Evolutionary conservation across 2,329 filamentous ascomycete species (phyloP).

Genomic region (Colletotrichum chlorophyti): DNA sequence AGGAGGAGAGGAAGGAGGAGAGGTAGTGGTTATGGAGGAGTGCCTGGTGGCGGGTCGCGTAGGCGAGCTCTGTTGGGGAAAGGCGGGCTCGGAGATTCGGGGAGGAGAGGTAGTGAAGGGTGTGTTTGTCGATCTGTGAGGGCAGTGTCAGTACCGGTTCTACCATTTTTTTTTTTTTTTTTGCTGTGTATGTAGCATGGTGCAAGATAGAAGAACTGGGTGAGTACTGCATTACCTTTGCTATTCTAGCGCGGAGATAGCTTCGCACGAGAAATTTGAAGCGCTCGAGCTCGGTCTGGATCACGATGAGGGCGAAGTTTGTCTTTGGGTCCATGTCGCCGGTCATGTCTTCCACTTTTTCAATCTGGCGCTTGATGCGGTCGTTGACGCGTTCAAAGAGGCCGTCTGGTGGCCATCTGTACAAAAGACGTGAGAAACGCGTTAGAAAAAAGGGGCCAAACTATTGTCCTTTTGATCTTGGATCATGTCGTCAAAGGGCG

Average conservation of each 20-base stretch:
- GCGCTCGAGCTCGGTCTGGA: conserved; percentile 94
- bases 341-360: conserved; percentile 77
- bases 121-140: conserved; percentile 76
- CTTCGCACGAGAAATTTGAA: conserved; percentile 91
- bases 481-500: background rate
- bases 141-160: background rate
- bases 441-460: conserved; percentile 1
- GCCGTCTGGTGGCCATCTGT: conserved; percentile 70
- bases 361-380: conserved; percentile 73
- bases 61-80: conserved; percentile 78
- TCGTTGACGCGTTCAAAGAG: conserved; percentile 85
- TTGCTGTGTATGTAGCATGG: too few species aligned
- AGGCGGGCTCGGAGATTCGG: conserved; percentile 66
- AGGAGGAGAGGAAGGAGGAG: conserved; percentile 81
- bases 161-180: too few species aligned
- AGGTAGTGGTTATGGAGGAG: conserved; percentile 86
- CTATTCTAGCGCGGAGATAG: conserved; percentile 82
- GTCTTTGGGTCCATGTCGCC: conserved; percentile 87
- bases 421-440: too few species aligned
- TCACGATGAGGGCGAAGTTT: conserved; percentile 91
- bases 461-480: background rate
- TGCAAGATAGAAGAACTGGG: background rate
- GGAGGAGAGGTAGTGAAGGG: conserved; percentile 74
- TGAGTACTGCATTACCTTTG: conserved; percentile 68
- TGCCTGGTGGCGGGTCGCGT: conserved; percentile 84